Conservation (phyloP, 169 alveolate genomes). For the Plasmodium relictum region DNA sequence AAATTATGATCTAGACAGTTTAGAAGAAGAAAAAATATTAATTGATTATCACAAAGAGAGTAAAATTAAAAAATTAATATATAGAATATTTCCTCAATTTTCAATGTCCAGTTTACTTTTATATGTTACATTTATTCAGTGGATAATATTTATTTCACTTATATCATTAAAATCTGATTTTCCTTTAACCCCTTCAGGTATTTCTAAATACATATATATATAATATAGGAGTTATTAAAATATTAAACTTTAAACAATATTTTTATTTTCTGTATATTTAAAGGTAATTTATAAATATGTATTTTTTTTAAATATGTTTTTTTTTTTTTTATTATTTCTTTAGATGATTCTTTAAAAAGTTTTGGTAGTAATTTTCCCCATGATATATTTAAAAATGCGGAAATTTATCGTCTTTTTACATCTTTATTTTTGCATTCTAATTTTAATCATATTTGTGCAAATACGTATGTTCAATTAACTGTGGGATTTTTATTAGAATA, state of each 20-base stretch:
- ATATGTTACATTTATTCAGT: slow-evolving; percentile 74
- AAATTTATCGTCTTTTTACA: slow-evolving; percentile 76
- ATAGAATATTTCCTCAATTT: slow-evolving; percentile 76
- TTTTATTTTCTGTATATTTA: neutral
- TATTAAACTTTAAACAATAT: too few relatives aligned
- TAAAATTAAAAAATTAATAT: slow-evolving; percentile 55
- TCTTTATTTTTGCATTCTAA: slow-evolving; percentile 73
- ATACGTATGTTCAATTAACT: slow-evolving; percentile 76
- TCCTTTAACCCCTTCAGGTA: slow-evolving; percentile 73
- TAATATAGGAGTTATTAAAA: too few relatives aligned
- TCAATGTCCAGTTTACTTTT: slow-evolving; percentile 63
- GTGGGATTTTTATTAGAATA: slow-evolving; percentile 77
- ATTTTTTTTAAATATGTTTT: neutral
- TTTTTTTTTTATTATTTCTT: slow-evolving; percentile 5
- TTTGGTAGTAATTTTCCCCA: slow-evolving; percentile 76
- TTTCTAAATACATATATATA: neutral
- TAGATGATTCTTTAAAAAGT: slow-evolving; percentile 75
- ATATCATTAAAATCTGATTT: slow-evolving; percentile 69
- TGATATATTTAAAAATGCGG: slow-evolving; percentile 58
- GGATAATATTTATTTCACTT: slow-evolving; percentile 67
- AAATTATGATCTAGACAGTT: slow-evolving; percentile 48
- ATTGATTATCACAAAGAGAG: slow-evolving; percentile 44
- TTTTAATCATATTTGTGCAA: slow-evolving; percentile 79
- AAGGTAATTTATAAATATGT: neutral
- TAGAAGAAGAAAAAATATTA: slow-evolving; percentile 70